Conservation (phyloP, 1,284 basidiomycete species). For the Ustilago nuda region DNA sequence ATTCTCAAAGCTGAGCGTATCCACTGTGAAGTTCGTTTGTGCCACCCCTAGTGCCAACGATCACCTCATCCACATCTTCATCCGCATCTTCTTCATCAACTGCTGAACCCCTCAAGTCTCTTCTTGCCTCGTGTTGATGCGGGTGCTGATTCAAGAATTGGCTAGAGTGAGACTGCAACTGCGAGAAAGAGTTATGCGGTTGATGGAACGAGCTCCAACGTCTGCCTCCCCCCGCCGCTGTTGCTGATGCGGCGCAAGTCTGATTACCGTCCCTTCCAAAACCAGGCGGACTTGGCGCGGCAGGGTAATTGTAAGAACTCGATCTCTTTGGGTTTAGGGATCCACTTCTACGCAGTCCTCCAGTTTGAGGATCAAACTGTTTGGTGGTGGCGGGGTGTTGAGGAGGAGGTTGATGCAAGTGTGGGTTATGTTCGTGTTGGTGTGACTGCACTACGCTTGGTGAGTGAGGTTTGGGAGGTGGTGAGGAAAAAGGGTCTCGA, state of each 20-base stretch:
- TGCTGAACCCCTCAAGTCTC: conserved; percentile 25
- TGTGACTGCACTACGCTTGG: background rate
- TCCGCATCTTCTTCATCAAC: conserved; percentile 47
- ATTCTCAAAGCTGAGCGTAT: conserved; percentile 22
- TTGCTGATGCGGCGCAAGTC: background rate
- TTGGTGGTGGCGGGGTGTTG: conserved; percentile 28
- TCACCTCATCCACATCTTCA: conserved; percentile 14
- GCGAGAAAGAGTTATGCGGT: conserved; percentile 20
- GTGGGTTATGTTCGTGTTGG: conserved; percentile 25
- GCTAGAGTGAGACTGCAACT: conserved; percentile 12
- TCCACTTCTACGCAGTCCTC: conserved; percentile 17
- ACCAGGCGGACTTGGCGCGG: background rate
- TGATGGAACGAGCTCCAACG: conserved; percentile 40
- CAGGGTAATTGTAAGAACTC: conserved; percentile 31
- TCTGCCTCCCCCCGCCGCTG: conserved; percentile 5
- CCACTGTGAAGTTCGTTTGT: background rate
- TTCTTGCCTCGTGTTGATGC: background rate
- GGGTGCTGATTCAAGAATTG: background rate
- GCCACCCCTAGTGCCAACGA: background rate
- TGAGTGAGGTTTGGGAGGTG: conserved; percentile 11
- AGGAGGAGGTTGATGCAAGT: conserved; percentile 35
- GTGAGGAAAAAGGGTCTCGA: conserved; percentile 30
- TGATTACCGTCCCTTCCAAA: background rate
- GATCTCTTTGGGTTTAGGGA: conserved; percentile 38
- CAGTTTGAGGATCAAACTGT: background rate